Evolutionary conservation across 192 early-diverging fungal species (phyloP), one percentile per base, ranked within the genome.

Genomic region (Backusella australiensis): DNA sequence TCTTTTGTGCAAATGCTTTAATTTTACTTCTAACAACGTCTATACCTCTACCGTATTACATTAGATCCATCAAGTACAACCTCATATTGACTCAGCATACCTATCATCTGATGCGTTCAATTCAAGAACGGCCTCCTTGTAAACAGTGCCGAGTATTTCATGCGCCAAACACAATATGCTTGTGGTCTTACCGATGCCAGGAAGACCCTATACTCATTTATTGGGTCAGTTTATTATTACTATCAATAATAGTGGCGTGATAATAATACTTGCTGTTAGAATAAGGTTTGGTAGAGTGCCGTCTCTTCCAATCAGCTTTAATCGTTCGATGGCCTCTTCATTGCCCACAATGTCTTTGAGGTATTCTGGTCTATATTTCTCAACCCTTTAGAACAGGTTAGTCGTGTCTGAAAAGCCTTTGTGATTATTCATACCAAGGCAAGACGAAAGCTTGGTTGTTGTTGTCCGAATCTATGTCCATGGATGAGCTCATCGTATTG

Each of bases 1-100:
- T 99, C 75, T 96, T 98, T 77, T 99, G 96, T 11, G 98, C 98
- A 92, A 99, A 99, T 85, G 94, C 92, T 79, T 99, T 99, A 86
- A 99, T 98, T 63, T 91, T 87, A 86, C 97, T 97, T 63, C 98
- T 89, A 15, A 99, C 96, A 19, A 98, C 95, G 44, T 97, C 96
- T 71, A 99, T 98, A 34, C 96, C 96, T 77, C 95, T 95, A 81
- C 11, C n/a, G 53, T 32, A 11, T 52, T 19, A 69, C 17, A 21
- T 11, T 39, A 14, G 15, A 44, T 44, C 42, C 4, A 44, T 6
- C 15, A 44, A 44, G 38, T 12, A 12, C 3, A 39, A 9, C 38
- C 38, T 39, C 38, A 12, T 12, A 26, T 29, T 4, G n/a, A 38
- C 7, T 29, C 36, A 63, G 14, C 73, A 71, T 86, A 95, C 94